A percentile compares a stretch with the other conserved stretches of the same genome.
These are phyloP conservation scores for Schoenoplectus tabernaemontani DNA, from an alignment of 202 grass and related monocot genomes.

Conservation along the genomic window DNA sequence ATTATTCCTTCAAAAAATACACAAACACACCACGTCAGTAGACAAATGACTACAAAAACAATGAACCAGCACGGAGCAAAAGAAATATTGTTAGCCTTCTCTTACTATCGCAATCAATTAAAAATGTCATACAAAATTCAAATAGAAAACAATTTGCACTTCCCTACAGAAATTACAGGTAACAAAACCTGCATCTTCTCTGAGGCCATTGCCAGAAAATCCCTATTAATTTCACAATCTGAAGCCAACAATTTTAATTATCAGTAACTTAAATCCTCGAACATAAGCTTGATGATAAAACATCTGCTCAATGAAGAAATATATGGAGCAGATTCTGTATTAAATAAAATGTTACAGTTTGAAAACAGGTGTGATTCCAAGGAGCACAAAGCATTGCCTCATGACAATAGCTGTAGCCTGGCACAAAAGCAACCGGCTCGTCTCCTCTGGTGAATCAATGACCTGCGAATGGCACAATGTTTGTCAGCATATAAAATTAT, in stretches of 20 bases:
- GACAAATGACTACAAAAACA: not conserved
- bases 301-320: not conserved
- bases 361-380: slow-evolving; percentile 75
- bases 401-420: slow-evolving; percentile 72
- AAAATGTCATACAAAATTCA: not conserved
- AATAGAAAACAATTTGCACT: not conserved
- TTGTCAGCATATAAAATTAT: not conserved
- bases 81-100: not conserved
- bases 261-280: not conserved
- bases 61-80: not conserved
- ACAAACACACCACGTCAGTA: not conserved
- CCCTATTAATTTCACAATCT: not conserved
- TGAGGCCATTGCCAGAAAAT: not conserved
- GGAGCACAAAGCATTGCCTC: slow-evolving; percentile 71
- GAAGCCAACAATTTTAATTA: slow-evolving; percentile 1
- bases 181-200: not conserved
- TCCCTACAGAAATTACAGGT: not conserved
- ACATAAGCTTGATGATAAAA: not conserved
- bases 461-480: slow-evolving; percentile 35
- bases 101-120: not conserved
- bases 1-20: too few species aligned
- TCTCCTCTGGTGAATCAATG: slow-evolving; percentile 69
- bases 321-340: not conserved
- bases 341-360: slow-evolving; percentile 37
- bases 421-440: slow-evolving; percentile 70